A percentile compares a stretch with the other conserved stretches of the same genome.
phyloP scores from a whole-genome alignment of 768 basidiomycete genomes.

The Tulasnella sp. region DNA sequence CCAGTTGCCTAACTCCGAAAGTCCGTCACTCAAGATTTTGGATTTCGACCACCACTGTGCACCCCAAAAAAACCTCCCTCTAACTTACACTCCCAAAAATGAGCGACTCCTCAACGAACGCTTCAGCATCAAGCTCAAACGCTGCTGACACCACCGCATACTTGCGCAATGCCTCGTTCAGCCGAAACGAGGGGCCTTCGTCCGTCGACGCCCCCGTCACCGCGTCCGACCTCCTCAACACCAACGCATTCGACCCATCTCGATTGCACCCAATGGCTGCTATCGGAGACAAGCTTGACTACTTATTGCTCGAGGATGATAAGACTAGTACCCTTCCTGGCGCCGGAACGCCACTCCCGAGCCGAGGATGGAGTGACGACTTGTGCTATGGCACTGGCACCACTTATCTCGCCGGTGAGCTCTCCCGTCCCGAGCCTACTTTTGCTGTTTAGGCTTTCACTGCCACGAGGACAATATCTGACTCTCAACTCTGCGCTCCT shows the following conservation, averaged over 20 bases:
- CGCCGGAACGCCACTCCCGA: conserved; percentile 86
- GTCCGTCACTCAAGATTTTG: conserved; percentile 23
- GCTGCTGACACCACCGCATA: conserved; percentile 24
- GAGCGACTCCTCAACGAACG: conserved; percentile 23
- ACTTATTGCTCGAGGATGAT: conserved; percentile 94
- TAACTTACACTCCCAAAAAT: conserved; percentile 21
- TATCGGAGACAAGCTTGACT: conserved; percentile 92
- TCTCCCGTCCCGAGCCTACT: conserved; percentile 41
- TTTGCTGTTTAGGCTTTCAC: conserved; percentile 58
- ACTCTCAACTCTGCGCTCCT: conserved; percentile 45
- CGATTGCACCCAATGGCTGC: conserved; percentile 93
- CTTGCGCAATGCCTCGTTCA: conserved; percentile 32
- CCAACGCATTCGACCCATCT: conserved; percentile 86
- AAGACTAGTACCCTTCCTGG: conserved; percentile 91
- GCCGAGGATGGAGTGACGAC: conserved; percentile 98
- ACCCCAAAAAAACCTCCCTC: conserved; percentile 19
- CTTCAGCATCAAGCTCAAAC: conserved; percentile 3
- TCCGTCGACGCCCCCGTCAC: conserved; percentile 55
- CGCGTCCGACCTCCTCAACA: conserved; percentile 78
- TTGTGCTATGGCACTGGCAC: conserved; percentile 99
- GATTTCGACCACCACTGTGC: conserved; percentile 23
- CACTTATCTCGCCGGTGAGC: conserved; percentile 94
- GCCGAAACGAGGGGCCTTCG: conserved; percentile 35
- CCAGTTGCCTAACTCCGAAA: conserved; percentile 3
- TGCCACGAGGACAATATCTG: conserved; percentile 45